Evolutionary conservation across 768 basidiomycete genomes (phyloP), one percentile per base, ranked within the genome.

Genomic region (Dioszegia crocea): DNA sequence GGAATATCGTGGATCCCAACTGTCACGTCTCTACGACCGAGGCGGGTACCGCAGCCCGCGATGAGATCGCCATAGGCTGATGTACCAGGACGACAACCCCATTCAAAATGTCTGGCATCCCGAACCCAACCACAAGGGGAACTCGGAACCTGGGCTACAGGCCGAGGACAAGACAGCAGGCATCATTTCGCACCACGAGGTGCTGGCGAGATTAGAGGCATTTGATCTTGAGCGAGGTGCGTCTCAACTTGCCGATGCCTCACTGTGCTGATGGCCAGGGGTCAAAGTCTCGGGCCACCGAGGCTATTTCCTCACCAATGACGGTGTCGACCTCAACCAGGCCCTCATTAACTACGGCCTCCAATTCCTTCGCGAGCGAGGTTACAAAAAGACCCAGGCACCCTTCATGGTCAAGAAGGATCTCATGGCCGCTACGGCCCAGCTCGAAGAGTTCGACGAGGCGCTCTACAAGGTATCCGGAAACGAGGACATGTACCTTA

Each of bases 341-440:
- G 96, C 96, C 0, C 81, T 99, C 47, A 88, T 98, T 77, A 83
- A 86, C 48, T 97, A 98, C 70, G 92, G 91, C 4, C 85, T 99
- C 64, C 89, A 98, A 74, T 99, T 93, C 78, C 81, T 99, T 53
- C 83, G 91, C 33, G 83, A 82, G 53, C 82, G 82, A 27, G 85
- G 84, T 0, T 97, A 89, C 83, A 94, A 86, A 80, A 97, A 94
- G 79, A 84, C 98, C 49, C 91, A 93, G 76, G 89, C 93, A 2
- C 96, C 96, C 0, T 99, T 96, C 81, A 87, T 99, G 82, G 97
- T 99, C 88, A 91, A 91, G 82, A 93, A 91, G 78, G 89, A 93
- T 23, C 83, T 88, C 69, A 99, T 99, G 96, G 85, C 84, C 57
- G 94, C 96, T 81, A 98, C 96, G 0, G 96, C 96, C 1, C 96